phyloP scores from a whole-genome alignment of 345 rosid genomes.

The Brassica nigra region DNA sequence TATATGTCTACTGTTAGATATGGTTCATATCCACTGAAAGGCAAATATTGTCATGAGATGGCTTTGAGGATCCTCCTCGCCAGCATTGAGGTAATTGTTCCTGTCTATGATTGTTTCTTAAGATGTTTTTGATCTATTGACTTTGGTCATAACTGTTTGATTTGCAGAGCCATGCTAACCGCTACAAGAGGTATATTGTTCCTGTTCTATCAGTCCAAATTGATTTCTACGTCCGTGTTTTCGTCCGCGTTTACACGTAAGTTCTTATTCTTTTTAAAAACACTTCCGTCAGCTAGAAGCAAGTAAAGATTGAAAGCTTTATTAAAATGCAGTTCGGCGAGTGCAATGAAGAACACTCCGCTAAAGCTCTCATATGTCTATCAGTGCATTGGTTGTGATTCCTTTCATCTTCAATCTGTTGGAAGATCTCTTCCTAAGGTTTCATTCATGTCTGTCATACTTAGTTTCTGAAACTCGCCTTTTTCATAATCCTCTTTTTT shows the following conservation, averaged over 20 bases:
- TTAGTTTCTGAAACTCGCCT: background rate
- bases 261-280: slow-evolving; percentile 37
- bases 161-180: slow-evolving; percentile 96
- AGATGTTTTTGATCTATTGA: background rate
- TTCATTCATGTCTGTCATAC: background rate
- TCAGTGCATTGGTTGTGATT: slow-evolving; percentile 96
- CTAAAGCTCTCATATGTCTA: slow-evolving; percentile 97
- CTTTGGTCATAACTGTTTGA: slow-evolving; percentile 15
- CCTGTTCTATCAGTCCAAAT: slow-evolving; percentile 94
- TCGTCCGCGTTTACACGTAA: slow-evolving; percentile 91
- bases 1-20: slow-evolving; percentile 54
- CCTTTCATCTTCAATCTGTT: slow-evolving; percentile 91
- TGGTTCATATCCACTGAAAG: slow-evolving; percentile 92
- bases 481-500: slow-evolving; percentile 1
- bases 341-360: slow-evolving; percentile 99
- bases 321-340: slow-evolving; percentile 77
- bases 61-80: slow-evolving; percentile 97
- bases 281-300: slow-evolving; percentile 13
- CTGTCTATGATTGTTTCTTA: background rate
- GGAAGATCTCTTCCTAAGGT: slow-evolving; percentile 94
- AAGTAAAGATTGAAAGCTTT: slow-evolving; percentile 17
- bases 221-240: slow-evolving; percentile 94
- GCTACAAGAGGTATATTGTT: slow-evolving; percentile 94
- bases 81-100: slow-evolving; percentile 75
- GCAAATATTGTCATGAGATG: slow-evolving; percentile 99